phyloP scores from a whole-genome alignment of 306 rosid genomes.

The Prunus mira region DNA sequence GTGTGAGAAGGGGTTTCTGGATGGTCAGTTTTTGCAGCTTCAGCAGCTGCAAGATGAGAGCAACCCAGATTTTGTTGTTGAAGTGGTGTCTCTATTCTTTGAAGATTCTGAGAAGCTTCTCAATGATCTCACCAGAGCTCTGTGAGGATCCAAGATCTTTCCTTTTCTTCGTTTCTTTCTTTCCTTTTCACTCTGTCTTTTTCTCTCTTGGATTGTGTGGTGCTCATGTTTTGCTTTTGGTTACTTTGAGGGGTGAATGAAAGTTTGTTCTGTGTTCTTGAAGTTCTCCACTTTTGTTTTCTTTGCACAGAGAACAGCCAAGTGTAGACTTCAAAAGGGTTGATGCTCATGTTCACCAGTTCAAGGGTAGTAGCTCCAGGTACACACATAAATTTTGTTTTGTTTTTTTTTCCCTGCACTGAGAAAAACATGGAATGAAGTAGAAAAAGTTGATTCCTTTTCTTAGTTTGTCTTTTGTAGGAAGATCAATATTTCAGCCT shows the following conservation, averaged over 20 bases:
- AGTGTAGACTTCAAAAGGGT: conserved; percentile 76
- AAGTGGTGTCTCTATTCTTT: conserved; percentile 91
- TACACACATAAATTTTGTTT: conserved; percentile 20
- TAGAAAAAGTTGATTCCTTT: neutral
- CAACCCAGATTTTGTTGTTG: conserved; percentile 92
- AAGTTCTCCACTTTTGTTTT: conserved; percentile 4
- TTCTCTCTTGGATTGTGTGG: neutral
- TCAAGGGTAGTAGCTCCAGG: conserved; percentile 99
- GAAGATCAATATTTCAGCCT: neutral
- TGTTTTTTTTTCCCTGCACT: neutral
- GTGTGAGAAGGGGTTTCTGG: conserved; percentile 65
- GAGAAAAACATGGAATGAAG: neutral
- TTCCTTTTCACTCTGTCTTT: neutral
- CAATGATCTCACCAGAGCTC: conserved; percentile 69
- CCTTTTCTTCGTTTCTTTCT: conserved; percentile 7
- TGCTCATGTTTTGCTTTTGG: conserved; percentile 6
- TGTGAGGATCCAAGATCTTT: conserved; percentile 48
- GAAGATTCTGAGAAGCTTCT: conserved; percentile 97
- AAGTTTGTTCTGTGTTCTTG: conserved; percentile 13
- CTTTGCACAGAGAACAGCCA: conserved; percentile 56
- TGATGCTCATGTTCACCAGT: conserved; percentile 95
- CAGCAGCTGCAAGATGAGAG: conserved; percentile 95
- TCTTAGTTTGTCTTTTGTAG: neutral
- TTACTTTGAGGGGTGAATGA: conserved; percentile 12
- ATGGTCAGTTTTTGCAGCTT: conserved; percentile 88